These are phyloP conservation scores for Calonectria honghensis DNA, from an alignment of 2,329 filamentous ascomycete genomes.

Conservation along the genomic window DNA sequence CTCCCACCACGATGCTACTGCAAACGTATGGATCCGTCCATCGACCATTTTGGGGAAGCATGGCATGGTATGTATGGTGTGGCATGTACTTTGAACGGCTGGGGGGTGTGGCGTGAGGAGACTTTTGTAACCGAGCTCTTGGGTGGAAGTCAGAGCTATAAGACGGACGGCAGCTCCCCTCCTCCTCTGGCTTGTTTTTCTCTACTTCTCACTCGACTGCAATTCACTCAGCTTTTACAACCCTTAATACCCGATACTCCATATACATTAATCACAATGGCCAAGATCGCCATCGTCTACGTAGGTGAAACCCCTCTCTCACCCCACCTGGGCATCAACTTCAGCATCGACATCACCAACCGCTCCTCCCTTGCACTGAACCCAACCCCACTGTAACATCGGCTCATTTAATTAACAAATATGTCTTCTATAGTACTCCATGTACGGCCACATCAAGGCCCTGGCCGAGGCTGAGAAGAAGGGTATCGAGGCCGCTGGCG, in stretches of 20 bases:
- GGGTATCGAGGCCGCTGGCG: conserved; percentile 92
- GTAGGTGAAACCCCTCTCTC: conserved; percentile 70
- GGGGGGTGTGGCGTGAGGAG: background rate
- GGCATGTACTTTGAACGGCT: conserved; percentile 9
- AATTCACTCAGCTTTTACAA: conserved; percentile 35
- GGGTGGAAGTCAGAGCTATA: conserved; percentile 29
- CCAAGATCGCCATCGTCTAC: conserved; percentile 93
- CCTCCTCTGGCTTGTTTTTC: background rate
- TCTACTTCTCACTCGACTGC: conserved; percentile 19
- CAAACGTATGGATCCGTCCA: conserved; percentile 35
- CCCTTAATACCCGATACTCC: conserved; percentile 23
- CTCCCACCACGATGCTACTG: conserved; percentile 35
- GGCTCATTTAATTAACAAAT: conserved; percentile 3
- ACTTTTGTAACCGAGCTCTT: conserved; percentile 7
- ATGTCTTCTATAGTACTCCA: conserved; percentile 80
- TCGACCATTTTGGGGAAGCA: conserved; percentile 3
- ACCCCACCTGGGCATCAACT: conserved; percentile 32
- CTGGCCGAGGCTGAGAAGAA: conserved; percentile 93
- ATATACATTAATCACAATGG: conserved; percentile 75
- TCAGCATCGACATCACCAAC: conserved; percentile 29
- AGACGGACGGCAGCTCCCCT: conserved; percentile 37
- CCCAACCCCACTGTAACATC: background rate
- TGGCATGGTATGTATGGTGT: conserved; percentile 3
- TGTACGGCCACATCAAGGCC: conserved; percentile 92
- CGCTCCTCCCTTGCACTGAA: conserved; percentile 4